Conservation (phyloP, 192 early-diverging fungal genomes). For the Umbelopsis isabellina region DNA sequence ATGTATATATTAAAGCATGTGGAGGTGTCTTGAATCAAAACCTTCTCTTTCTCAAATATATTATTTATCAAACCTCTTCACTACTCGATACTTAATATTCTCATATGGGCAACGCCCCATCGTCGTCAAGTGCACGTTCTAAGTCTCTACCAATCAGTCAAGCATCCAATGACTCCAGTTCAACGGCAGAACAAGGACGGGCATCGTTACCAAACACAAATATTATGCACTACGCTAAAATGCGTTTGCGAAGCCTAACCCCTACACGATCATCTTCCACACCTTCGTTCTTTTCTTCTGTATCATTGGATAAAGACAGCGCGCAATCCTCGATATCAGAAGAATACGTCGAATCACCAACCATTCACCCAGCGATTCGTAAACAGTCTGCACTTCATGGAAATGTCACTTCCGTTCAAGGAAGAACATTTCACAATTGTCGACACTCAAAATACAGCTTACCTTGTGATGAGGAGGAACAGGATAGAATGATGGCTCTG, state of each 20-base stretch:
- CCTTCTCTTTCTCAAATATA: background rate
- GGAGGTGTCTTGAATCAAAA: no score
- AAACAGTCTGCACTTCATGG: background rate
- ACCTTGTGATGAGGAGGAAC: conserved; percentile 37
- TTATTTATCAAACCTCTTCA: background rate
- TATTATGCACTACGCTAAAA: conserved; percentile 5
- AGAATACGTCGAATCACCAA: background rate
- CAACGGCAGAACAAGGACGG: background rate
- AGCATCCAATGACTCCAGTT: background rate
- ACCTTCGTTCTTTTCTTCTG: background rate
- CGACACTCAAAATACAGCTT: conserved; percentile 23
- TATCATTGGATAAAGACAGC: background rate
- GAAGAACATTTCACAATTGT: background rate
- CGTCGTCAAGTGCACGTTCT: background rate
- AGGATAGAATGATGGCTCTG: conserved; percentile 33
- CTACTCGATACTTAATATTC: background rate
- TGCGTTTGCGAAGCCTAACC: background rate
- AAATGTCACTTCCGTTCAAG: background rate
- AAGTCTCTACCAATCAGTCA: background rate
- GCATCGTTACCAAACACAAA: background rate
- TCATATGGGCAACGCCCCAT: conserved; percentile 14
- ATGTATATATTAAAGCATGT: no score
- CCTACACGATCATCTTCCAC: background rate
- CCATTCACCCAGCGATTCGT: background rate
- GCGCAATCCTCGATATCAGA: background rate